phyloP scores from a whole-genome alignment of 169 alveolate genomes.

The Plasmodium knowlesi region DNA sequence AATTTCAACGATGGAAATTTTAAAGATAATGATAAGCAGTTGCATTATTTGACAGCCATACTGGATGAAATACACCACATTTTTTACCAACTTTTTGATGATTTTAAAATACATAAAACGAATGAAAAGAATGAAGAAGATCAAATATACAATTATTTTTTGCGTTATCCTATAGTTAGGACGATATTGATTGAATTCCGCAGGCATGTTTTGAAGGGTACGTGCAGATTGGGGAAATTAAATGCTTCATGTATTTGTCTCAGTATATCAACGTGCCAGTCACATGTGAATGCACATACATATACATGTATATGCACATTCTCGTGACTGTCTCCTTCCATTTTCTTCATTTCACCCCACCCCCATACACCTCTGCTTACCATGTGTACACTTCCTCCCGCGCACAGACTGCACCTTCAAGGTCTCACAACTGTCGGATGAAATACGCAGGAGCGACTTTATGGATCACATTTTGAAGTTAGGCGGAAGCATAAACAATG shows the following conservation, averaged over 20 bases:
- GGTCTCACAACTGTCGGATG: slow-evolving; percentile 37
- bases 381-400: background rate
- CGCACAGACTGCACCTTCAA: slow-evolving; percentile 29
- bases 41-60: slow-evolving; percentile 30
- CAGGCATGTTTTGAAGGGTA: slow-evolving; percentile 40
- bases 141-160: slow-evolving; percentile 51
- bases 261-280: background rate
- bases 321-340: background rate
- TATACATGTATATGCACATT: background rate
- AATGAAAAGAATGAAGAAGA: slow-evolving; percentile 27
- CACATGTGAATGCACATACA: background rate
- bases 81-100: slow-evolving; percentile 40
- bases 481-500: slow-evolving; percentile 48
- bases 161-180: slow-evolving; percentile 48
- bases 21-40: slow-evolving; percentile 52
- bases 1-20: slow-evolving; percentile 43
- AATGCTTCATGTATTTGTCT: background rate
- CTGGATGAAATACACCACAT: slow-evolving; percentile 49
- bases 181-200: slow-evolving; percentile 41
- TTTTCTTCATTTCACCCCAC: background rate
- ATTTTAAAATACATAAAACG: slow-evolving; percentile 36
- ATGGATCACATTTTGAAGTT: slow-evolving; percentile 41
- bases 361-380: background rate
- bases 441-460: slow-evolving; percentile 53
- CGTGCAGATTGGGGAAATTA: background rate